A percentile compares a stretch with the other conserved stretches of the same genome.
Evolutionary conservation across 768 basidiomycete genomes (phyloP).

Genomic region (Harrya chromipes): DNA sequence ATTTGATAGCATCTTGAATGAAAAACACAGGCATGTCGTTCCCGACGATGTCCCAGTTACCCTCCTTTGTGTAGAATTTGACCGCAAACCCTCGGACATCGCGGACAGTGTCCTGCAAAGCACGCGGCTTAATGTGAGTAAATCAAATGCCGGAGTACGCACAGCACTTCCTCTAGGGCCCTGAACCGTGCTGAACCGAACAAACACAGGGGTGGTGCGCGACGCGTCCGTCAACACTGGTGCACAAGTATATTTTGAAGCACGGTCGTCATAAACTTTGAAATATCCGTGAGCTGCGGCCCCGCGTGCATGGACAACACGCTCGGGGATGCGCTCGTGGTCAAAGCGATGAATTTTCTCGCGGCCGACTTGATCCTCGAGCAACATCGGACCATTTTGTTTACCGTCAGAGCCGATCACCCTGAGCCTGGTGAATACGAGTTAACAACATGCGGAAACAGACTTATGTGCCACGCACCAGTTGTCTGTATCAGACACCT

Average conservation of each 20-base stretch:
- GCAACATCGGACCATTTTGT: slow-evolving; percentile 61
- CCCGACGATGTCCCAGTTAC: slow-evolving; percentile 87
- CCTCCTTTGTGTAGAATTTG: slow-evolving; percentile 81
- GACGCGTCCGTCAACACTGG: slow-evolving; percentile 69
- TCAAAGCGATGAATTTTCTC: slow-evolving; percentile 81
- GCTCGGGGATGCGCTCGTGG: slow-evolving; percentile 88
- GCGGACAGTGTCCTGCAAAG: slow-evolving; percentile 61
- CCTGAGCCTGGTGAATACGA: slow-evolving; percentile 46
- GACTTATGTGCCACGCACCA: slow-evolving; percentile 39
- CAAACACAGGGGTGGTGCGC: slow-evolving; percentile 71
- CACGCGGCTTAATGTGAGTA: not conserved
- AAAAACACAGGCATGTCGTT: slow-evolving; percentile 83
- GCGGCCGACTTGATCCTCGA: slow-evolving; percentile 75
- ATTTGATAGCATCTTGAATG: slow-evolving; percentile 80
- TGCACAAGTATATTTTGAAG: slow-evolving; percentile 70
- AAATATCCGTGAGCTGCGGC: slow-evolving; percentile 81
- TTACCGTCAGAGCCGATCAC: slow-evolving; percentile 39
- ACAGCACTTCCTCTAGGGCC: slow-evolving; percentile 83
- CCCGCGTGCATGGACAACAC: slow-evolving; percentile 72
- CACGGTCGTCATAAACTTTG: slow-evolving; percentile 63
- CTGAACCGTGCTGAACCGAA: slow-evolving; percentile 84
- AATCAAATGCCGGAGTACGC: slow-evolving; percentile 20
- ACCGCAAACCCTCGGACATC: slow-evolving; percentile 87
- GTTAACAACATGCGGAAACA: slow-evolving; percentile 5
- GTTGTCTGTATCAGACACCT: slow-evolving; percentile 59